Percentiles rank a stretch among this genome's conserved stretches.
Conservation (phyloP, 495 filamentous ascomycete species). For the Xylaria sp. region DNA sequence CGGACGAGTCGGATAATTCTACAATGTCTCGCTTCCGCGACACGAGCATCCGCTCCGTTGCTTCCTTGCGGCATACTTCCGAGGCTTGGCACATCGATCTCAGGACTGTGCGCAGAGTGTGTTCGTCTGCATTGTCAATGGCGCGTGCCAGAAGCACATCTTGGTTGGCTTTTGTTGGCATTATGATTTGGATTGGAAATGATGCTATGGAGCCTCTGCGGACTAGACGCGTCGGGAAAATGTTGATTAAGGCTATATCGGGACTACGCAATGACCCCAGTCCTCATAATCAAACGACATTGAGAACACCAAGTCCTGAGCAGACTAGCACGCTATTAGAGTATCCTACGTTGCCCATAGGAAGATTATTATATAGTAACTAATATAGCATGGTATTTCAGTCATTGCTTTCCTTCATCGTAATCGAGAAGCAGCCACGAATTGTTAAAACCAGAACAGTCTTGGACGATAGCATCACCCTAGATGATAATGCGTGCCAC, state of each 20-base stretch:
- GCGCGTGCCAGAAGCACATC: not conserved
- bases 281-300: not conserved
- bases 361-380: not conserved
- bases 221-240: not conserved
- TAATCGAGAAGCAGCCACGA: not conserved
- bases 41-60: constrained; percentile 1
- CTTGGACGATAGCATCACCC: too few species aligned
- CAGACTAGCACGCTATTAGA: not conserved
- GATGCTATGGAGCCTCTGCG: not conserved
- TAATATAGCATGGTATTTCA: not conserved
- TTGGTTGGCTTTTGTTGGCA: not conserved
- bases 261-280: not conserved
- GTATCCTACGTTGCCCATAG: not conserved
- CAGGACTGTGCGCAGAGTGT: constrained; percentile 13
- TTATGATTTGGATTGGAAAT: not conserved
- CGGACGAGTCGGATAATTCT: constrained; percentile 16
- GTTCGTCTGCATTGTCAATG: constrained; percentile 11
- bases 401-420: not conserved
- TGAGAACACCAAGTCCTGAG: not conserved
- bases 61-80: constrained; percentile 19
- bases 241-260: not conserved
- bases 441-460: not conserved
- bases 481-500: too few species aligned
- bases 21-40: constrained; percentile 20
- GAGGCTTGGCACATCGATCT: constrained; percentile 23